Base-by-base conservation (phyloP, 2,329 filamentous ascomycete species). In the Grosmannia huntii region DNA sequence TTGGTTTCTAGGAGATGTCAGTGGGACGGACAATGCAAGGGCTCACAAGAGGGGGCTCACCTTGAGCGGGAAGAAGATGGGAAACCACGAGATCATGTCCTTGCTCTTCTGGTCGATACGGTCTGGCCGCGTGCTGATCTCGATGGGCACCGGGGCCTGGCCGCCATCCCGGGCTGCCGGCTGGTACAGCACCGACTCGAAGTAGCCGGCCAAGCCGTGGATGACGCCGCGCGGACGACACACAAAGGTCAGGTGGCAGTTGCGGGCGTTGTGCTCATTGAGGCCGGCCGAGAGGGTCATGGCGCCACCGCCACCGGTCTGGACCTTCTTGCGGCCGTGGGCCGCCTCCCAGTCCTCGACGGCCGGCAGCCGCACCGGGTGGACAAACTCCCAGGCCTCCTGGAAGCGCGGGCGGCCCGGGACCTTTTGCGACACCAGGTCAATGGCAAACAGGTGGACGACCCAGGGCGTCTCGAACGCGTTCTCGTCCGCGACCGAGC, bases 1-100 rank as follows among this genome's bases (percentile, higher is more conserved):
- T 77, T 0, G 94, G 92, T 65, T 83, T 84, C 90, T 95, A 23
- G 11, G n/a, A 16, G 55, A 19, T n/a, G 41, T 44, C 41, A 44
- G 41, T 12, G 19, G 19, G 41, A 2, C 4, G 19, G 46, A 41
- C 65, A 54, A 10, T 11, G 31, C 5, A 6, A 5, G 27, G 3
- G 19, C n/a, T 25, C 36, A 9, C 33, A 11, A 53, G 52, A 53
- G 10, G 54, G 11, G 11, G 81, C 67, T 76, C 36, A 91, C 90
- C 83, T 94, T 95, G 16, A 99, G 74, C 0, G 95, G 94, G 68
- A 99, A 99, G 74, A 92, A 96, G 33, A 99, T 97, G 1, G 94
- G 94, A 70, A 99, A 99, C 94, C 94, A 99, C 58, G 89, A 95
- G 63, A 96, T 95, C 95, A 99, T 99, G 66, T 95, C 91, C 68